Evolutionary conservation across 495 filamentous ascomycete species (phyloP).

Genomic region (Schizothecium vesticola): DNA sequence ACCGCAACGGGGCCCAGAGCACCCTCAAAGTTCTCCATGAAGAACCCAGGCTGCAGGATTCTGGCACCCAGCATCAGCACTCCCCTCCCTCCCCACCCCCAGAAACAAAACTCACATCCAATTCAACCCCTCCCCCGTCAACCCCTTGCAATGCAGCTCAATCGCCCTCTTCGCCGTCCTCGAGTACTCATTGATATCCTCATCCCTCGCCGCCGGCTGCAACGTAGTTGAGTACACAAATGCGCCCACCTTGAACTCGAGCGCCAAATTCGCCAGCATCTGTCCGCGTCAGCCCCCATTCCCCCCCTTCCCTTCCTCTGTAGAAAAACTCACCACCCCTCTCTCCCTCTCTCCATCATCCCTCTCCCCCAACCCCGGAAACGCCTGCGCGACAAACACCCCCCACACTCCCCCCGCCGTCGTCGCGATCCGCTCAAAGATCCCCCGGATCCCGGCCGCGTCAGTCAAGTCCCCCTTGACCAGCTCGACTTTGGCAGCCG

Average conservation of each 20-base stretch:
- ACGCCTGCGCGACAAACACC: conserved; percentile 31
- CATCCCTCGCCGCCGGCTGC: conserved; percentile 12
- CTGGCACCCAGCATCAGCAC: conserved; percentile 15
- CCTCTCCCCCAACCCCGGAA: conserved; percentile 25
- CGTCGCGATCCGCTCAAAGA: conserved; percentile 20
- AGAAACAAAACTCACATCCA: conserved; percentile 25
- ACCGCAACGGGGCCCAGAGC: conserved; percentile 22
- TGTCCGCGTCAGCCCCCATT: not conserved
- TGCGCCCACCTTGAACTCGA: conserved; percentile 22
- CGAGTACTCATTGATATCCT: conserved; percentile 15
- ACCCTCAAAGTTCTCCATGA: conserved; percentile 39
- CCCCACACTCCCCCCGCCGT: conserved; percentile 26
- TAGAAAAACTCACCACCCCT: conserved; percentile 19
- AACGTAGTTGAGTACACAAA: conserved; percentile 30
- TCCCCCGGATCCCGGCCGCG: conserved; percentile 16
- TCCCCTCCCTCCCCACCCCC: not conserved
- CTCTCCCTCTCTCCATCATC: conserved; percentile 23
- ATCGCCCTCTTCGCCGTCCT: conserved; percentile 22
- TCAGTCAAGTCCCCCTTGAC: conserved; percentile 35
- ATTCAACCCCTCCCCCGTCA: conserved; percentile 23
- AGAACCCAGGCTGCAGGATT: conserved; percentile 37
- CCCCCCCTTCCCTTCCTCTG: not conserved
- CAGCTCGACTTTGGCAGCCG: conserved; percentile 17
- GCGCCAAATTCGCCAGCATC: conserved; percentile 25
- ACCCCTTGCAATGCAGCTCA: conserved; percentile 21